Conservation (phyloP, 108 stramenopile species). For the Nannochloropsis oceanica region DNA sequence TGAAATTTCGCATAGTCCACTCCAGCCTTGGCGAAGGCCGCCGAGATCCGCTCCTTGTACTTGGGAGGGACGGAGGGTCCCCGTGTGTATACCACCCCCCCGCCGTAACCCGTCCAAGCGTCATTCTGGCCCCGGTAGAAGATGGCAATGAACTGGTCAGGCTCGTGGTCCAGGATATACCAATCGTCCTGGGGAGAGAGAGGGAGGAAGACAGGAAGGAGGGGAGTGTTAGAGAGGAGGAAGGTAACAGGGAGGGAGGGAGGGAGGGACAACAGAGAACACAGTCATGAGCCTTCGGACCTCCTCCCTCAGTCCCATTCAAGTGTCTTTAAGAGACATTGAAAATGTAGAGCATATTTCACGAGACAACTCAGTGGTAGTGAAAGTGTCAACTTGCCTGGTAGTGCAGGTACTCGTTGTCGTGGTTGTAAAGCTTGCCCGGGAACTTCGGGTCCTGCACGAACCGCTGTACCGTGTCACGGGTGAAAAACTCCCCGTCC, state of each 20-base stretch:
- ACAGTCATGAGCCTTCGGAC: background rate
- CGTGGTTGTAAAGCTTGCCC: slow-evolving; percentile 68
- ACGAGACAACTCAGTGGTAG: too few species aligned
- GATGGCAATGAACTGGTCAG: slow-evolving; percentile 74
- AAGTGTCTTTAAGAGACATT: background rate
- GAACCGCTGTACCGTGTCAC: slow-evolving; percentile 74
- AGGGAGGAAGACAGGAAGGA: background rate
- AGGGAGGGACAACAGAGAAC: too few species aligned
- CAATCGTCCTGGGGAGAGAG: slow-evolving; percentile 54
- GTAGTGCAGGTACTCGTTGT: slow-evolving; percentile 93
- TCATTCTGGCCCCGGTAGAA: slow-evolving; percentile 87
- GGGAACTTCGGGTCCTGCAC: slow-evolving; percentile 68
- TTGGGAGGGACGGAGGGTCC: slow-evolving; percentile 26
- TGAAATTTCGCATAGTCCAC: slow-evolving; percentile 18
- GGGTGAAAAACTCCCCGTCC: slow-evolving; percentile 86
- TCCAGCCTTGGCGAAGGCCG: slow-evolving; percentile 20
- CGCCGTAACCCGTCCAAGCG: slow-evolving; percentile 92
- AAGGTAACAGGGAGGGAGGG: background rate
- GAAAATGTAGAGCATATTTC: too few species aligned
- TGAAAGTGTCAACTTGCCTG: slow-evolving; percentile 12
- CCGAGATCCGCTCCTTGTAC: slow-evolving; percentile 9
- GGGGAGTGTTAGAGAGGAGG: background rate
- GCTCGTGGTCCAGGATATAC: slow-evolving; percentile 81
- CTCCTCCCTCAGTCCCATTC: background rate
- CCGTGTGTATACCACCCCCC: slow-evolving; percentile 82